phyloP scores from a whole-genome alignment of 768 basidiomycete species.

The Lactifluus piperatus region DNA sequence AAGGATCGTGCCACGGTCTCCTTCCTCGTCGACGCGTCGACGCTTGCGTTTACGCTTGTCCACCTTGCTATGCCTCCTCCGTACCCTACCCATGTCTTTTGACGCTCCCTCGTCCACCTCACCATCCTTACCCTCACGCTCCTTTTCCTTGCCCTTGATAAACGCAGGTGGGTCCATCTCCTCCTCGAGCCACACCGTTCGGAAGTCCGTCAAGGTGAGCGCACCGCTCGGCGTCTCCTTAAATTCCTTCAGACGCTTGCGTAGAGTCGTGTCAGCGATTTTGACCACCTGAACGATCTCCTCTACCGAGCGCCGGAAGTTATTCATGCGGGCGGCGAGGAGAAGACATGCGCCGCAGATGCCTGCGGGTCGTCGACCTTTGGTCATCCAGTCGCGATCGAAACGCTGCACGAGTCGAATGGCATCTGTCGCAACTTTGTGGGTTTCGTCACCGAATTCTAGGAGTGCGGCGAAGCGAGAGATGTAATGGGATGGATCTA shows the following conservation, averaged over 20 bases:
- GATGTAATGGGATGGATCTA: conserved; percentile 96
- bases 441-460: conserved; percentile 92
- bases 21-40: conserved; percentile 34
- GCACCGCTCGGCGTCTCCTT: conserved; percentile 79
- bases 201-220: conserved; percentile 82
- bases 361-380: conserved; percentile 90
- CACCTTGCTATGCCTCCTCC: conserved; percentile 27
- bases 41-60: conserved; percentile 31
- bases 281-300: conserved; percentile 99
- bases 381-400: conserved; percentile 95
- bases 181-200: conserved; percentile 85
- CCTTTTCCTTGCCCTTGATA: conserved; percentile 64
- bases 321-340: conserved; percentile 97
- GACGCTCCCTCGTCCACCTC: conserved; percentile 26
- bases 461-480: conserved; percentile 90
- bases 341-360: conserved; percentile 95
- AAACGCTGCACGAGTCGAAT: conserved; percentile 90
- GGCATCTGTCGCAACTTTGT: conserved; percentile 87
- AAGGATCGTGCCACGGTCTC: conserved; percentile 22
- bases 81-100: conserved; percentile 23
- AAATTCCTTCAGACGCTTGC: conserved; percentile 93
- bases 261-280: conserved; percentile 91
- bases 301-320: conserved; percentile 85
- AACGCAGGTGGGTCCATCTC: conserved; percentile 90
- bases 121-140: conserved; percentile 45